These are phyloP conservation scores for Tulasnella sp. DNA, from an alignment of 768 basidiomycete species.

Conservation along the genomic window DNA sequence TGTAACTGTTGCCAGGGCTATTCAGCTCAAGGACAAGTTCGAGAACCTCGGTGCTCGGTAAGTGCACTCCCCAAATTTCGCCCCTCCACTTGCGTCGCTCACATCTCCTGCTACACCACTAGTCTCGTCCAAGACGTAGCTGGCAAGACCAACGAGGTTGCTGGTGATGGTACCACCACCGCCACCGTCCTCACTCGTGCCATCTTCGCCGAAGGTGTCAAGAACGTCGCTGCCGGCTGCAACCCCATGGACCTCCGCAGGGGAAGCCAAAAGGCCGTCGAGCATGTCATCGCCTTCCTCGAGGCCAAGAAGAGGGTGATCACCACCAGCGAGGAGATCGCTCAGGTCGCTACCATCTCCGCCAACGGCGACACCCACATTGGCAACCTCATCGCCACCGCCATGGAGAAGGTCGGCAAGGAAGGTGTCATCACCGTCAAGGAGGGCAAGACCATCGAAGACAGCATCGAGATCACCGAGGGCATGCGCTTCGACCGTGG, in stretches of 20 bases:
- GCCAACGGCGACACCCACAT: slow-evolving; percentile 79
- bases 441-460: slow-evolving; percentile 95
- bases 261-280: slow-evolving; percentile 95
- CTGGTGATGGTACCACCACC: slow-evolving; percentile 97
- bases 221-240: slow-evolving; percentile 98
- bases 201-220: slow-evolving; percentile 97
- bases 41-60: slow-evolving; percentile 98
- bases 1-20: slow-evolving; percentile 95
- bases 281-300: slow-evolving; percentile 88
- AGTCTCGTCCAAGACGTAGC: slow-evolving; percentile 95
- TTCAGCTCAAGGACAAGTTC: slow-evolving; percentile 93
- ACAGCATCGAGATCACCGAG: slow-evolving; percentile 98
- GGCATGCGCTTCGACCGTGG: slow-evolving; percentile 99
- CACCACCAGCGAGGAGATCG: slow-evolving; percentile 95
- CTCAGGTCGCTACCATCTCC: slow-evolving; percentile 96
- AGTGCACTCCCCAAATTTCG: slow-evolving; percentile 27
- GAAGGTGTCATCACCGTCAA: slow-evolving; percentile 99
- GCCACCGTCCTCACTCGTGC: slow-evolving; percentile 95
- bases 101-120: slow-evolving; percentile 7
- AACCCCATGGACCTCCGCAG: slow-evolving; percentile 99
- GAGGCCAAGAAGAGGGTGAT: slow-evolving; percentile 83
- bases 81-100: background rate
- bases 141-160: slow-evolving; percentile 91
- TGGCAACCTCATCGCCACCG: slow-evolving; percentile 91
- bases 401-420: slow-evolving; percentile 99